Evolutionary conservation across 495 filamentous ascomycete species (phyloP), one percentile per base, ranked within the genome.

Genomic region (Podospora fimiseda): DNA sequence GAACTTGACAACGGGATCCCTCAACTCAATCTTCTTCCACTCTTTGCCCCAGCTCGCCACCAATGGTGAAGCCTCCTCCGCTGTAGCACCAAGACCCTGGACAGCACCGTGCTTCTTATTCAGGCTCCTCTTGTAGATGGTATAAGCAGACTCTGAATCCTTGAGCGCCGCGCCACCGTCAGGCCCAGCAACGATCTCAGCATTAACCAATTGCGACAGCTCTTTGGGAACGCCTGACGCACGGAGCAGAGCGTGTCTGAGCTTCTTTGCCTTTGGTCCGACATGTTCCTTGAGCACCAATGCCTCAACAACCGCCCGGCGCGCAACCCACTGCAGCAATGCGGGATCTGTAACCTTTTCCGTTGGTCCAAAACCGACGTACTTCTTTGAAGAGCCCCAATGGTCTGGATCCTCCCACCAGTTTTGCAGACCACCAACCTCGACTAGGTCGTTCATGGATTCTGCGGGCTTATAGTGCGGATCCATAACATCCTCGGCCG

Each of bases 1-100:
- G 70, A 92, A 91, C 62, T 88, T 89, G 57, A 87, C 60, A 8
- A 67, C 63, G 2, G 74, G 74, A 52, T 89, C 77, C 13, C 65
- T 63, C 38, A 94, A 56, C 7, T 80, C 67, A 4, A 84, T 68
- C 16, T 69, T 43, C 52, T 75, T 73, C 83, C 81, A 87, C 50
- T 59, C 63, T 1, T 62, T 52, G 50, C 70, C 67, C 75, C 74
- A 78, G 2, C 52, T 39, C 53, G 64, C 50, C n/a, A 56, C 49
- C 30, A 68, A 59, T 55, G 52, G 48, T 48, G 47, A 33, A 2
- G 70, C 66, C 24, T 67, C 56, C 15, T 67, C 59, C 5, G 56
- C 27, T 14, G 64, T 54, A 20, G 63, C 38, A 16, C 49, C 48
- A 46, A 8, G 44, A 23, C 50, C 51, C 2, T 36, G 6, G 14